A percentile compares a stretch with the other conserved stretches of the same genome.
Conservation (phyloP, 306 rosid species). For the Benincasa hispida region DNA sequence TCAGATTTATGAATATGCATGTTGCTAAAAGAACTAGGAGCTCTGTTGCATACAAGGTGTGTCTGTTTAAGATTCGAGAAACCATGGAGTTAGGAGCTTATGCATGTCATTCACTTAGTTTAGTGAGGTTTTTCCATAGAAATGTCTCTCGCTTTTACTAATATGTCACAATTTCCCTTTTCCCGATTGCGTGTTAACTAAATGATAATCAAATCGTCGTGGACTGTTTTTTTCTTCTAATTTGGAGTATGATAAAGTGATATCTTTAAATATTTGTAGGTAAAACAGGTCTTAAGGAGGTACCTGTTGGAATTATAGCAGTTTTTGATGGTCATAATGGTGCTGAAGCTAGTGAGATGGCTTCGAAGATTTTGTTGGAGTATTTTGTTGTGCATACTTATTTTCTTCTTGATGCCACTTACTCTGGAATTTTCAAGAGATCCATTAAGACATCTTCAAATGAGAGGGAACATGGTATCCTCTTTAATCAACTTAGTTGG, state of each 20-base stretch:
- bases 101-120: not conserved
- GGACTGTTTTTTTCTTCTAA: not conserved
- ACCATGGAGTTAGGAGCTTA: not conserved
- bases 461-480: constrained; percentile 24
- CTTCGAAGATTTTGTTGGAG: constrained; percentile 75
- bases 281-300: constrained; percentile 53
- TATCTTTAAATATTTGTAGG: constrained; percentile 30
- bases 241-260: not conserved
- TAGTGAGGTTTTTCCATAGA: not conserved
- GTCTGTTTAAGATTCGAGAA: not conserved
- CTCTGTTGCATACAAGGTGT: not conserved
- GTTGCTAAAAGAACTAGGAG: not conserved
- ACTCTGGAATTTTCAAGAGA: constrained; percentile 39
- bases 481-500: constrained; percentile 31
- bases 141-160: not conserved
- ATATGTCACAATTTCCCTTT: not conserved
- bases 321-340: constrained; percentile 97
- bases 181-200: not conserved
- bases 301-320: constrained; percentile 66
- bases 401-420: constrained; percentile 84
- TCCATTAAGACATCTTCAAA: constrained; percentile 25
- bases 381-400: constrained; percentile 80
- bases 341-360: constrained; percentile 90
- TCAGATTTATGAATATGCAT: not conserved
- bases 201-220: not conserved